phyloP scores from a whole-genome alignment of 768 basidiomycete genomes.

The Tylopilus rubrobrunneus region DNA sequence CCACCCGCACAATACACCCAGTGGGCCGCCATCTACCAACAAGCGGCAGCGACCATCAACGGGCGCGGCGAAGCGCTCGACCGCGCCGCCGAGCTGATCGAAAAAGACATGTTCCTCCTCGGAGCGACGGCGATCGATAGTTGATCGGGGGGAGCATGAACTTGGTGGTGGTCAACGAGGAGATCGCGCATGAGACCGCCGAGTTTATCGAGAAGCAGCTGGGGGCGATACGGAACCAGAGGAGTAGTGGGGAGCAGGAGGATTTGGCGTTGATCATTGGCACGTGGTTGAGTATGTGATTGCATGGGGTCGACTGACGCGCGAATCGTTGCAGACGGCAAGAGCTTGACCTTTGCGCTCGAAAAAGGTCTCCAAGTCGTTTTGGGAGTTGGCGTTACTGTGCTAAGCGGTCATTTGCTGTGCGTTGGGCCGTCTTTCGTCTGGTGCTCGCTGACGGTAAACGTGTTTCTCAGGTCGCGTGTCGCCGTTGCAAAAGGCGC shows the following conservation, averaged over 20 bases:
- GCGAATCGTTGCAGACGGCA: conserved; percentile 63
- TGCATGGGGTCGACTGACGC: not conserved
- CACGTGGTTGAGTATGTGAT: conserved; percentile 31
- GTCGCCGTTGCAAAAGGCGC: conserved; percentile 94
- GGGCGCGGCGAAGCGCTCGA: conserved; percentile 95
- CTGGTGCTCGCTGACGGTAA: not conserved
- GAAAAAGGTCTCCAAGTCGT: conserved; percentile 88
- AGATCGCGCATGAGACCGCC: conserved; percentile 72
- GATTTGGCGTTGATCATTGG: conserved; percentile 95
- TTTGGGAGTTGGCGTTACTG: conserved; percentile 94
- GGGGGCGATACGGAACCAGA: conserved; percentile 89
- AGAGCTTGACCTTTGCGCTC: conserved; percentile 87
- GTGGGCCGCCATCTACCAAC: conserved; percentile 85
- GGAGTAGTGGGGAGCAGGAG: conserved; percentile 87
- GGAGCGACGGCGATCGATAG: conserved; percentile 98
- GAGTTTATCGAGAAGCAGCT: conserved; percentile 87
- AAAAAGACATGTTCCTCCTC: conserved; percentile 87
- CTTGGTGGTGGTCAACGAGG: conserved; percentile 93
- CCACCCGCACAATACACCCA: conserved; percentile 85
- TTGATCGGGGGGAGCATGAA: conserved; percentile 99
- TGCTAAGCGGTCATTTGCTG: conserved; percentile 99
- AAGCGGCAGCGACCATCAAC: conserved; percentile 92
- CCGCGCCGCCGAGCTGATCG: conserved; percentile 91
- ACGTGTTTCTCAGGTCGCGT: conserved; percentile 62
- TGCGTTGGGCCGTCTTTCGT: conserved; percentile 27